Conservation (phyloP, 176 grass and related monocot genomes). For the Carex parvula region DNA sequence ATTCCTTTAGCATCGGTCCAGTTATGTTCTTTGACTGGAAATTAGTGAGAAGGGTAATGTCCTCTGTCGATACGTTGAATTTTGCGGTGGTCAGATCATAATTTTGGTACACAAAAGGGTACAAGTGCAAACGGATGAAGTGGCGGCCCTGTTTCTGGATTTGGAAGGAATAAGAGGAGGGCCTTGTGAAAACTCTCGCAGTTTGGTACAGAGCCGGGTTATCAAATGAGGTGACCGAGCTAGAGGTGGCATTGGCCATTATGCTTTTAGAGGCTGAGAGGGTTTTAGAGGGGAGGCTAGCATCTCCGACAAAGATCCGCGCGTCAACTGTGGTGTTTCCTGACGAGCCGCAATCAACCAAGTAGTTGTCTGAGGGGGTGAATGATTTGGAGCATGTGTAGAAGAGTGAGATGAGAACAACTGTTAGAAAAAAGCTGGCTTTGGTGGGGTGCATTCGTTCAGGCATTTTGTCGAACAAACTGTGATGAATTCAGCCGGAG, state of each 20-base stretch:
- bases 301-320: constrained; percentile 52
- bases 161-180: constrained; percentile 52
- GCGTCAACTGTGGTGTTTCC: constrained; percentile 29
- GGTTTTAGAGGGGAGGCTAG: constrained; percentile 13
- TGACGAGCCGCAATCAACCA: constrained; percentile 65
- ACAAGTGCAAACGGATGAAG: constrained; percentile 77
- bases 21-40: constrained; percentile 39
- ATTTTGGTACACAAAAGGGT: constrained; percentile 50
- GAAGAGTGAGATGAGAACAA: constrained; percentile 27
- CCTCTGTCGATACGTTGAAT: constrained; percentile 56
- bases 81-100: constrained; percentile 46
- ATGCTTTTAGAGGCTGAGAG: constrained; percentile 43
- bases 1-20: constrained; percentile 45
- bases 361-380: constrained; percentile 48
- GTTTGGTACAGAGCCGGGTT: constrained; percentile 35
- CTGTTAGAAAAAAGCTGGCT: constrained; percentile 9
- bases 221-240: constrained; percentile 13
- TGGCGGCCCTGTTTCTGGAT: constrained; percentile 45
- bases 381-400: constrained; percentile 19
- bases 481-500: neutral
- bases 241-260: constrained; percentile 30
- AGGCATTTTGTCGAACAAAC: constrained; percentile 1
- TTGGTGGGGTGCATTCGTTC: neutral
- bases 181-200: constrained; percentile 58
- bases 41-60: constrained; percentile 31